These are phyloP conservation scores for Oxyria digyna DNA, from an alignment of 148 eudicot genomes.

Conservation along the genomic window DNA sequence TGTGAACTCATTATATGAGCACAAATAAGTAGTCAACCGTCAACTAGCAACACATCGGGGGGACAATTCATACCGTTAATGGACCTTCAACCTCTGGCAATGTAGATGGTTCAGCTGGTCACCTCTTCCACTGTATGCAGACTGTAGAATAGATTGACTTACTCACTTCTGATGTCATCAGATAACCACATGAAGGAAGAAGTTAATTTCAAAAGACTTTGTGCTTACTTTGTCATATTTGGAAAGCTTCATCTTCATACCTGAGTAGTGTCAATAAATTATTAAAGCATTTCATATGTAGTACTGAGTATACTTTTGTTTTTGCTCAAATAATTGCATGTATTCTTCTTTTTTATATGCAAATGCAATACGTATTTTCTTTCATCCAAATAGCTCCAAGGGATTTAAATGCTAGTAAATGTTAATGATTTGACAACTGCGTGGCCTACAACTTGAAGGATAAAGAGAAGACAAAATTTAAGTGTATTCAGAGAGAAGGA, in stretches of 20 bases:
- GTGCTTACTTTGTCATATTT: conserved; percentile 78
- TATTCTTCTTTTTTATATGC: neutral
- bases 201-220: conserved; percentile 10
- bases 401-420: neutral
- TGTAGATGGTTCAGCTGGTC: conserved; percentile 78
- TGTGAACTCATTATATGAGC: too few species aligned
- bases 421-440: neutral
- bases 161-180: neutral
- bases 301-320: neutral
- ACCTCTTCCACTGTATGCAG: conserved; percentile 86
- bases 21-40: neutral
- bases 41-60: neutral
- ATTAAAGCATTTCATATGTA: conserved; percentile 8
- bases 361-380: neutral
- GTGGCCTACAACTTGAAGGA: neutral
- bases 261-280: conserved; percentile 23
- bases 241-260: conserved; percentile 85
- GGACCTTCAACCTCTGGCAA: conserved; percentile 99
- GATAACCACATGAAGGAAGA: neutral
- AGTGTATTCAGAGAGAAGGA: conserved; percentile 70
- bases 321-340: neutral
- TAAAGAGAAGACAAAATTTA: conserved; percentile 8
- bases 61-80: conserved; percentile 45
- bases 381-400: neutral
- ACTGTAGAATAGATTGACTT: conserved; percentile 23